Conservation (phyloP, 1,139 yeast genomes). For the Saccharomyces hybrid region DNA sequence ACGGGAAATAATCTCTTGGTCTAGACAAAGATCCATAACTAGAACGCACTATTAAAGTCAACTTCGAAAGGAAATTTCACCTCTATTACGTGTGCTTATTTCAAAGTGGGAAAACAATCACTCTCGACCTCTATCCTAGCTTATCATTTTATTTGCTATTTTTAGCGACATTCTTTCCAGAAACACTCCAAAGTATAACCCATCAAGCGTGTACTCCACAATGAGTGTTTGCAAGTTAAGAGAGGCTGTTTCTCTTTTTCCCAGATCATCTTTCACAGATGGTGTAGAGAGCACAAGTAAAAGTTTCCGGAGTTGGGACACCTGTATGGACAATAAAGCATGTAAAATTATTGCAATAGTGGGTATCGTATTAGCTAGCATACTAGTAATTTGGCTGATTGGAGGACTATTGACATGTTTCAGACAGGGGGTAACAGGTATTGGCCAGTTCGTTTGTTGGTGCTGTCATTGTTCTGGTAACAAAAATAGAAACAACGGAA, state of each 20-base stretch:
- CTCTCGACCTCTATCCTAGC: background rate
- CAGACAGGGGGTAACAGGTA: constrained; percentile 36
- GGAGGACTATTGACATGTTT: constrained; percentile 37
- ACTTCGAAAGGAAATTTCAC: background rate
- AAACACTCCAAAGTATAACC: background rate
- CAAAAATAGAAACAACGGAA: constrained; percentile 7
- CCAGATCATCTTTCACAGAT: constrained; percentile 16
- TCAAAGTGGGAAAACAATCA: background rate
- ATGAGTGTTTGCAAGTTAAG: background rate
- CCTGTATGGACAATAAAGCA: constrained; percentile 69
- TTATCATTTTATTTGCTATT: background rate
- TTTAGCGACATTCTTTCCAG: background rate
- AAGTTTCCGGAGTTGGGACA: constrained; percentile 62
- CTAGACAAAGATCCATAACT: background rate
- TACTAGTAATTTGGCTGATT: constrained; percentile 35
- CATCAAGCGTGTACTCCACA: background rate
- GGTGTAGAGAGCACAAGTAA: constrained; percentile 38
- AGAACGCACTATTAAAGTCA: background rate
- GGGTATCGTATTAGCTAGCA: constrained; percentile 53
- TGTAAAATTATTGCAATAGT: constrained; percentile 76
- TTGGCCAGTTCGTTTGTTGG: constrained; percentile 36
- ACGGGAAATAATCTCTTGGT: background rate
- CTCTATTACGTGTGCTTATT: background rate
- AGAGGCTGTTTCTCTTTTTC: constrained; percentile 4
- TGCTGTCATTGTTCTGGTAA: constrained; percentile 32